Evolutionary conservation across 768 basidiomycete genomes (phyloP), one percentile per base, ranked within the genome.

Genomic region (Saitozyma podzolica): DNA sequence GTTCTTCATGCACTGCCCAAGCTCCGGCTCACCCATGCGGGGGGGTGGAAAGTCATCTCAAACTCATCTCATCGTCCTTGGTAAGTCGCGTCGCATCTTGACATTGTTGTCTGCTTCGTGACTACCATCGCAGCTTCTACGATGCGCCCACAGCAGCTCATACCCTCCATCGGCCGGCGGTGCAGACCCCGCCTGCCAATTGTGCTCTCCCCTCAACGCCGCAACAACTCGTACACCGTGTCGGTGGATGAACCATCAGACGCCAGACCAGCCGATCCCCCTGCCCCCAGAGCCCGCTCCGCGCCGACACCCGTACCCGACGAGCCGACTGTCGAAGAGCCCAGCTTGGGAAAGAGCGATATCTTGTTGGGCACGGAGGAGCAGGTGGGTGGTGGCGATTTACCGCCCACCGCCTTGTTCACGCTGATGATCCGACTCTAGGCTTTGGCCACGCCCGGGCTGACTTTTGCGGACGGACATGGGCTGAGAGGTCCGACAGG

Each of bases 391-490:
- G 14, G 9, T 10, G 16, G 14, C 45, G 45, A 17, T 11, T 17
- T 2, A 17, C 42, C 20, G 5, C 59, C 40, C 2, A 17, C 42
- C 20, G 5, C 59, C 40, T 14, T 1, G 53, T 58, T 64, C n/a
- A 56, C 39, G 29, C 29, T 29, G 29, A 29, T 5, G 29, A 29
- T 29, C 29, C 29, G 29, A 40, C n/a, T 17, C 19, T 20, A 69
- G 63, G 70, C 75, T 13, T 64, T 76, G 0, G 49, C 68, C 4
- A 76, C 75, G 11, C 70, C 72, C 11, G 75, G 75, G 4, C 40
- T 76, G 19, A 59, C 39, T 11, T 76, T 76, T 43, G 59, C 68
- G 6, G 75, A 76, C 59, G 75, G 75, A n/a, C 75, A 76, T 63
- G 75, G 75, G 8, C 41, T 74, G 37, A 63, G 59, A 48, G 75